phyloP scores from a whole-genome alignment of 768 basidiomycete species.

The Termitomyces sp. region DNA sequence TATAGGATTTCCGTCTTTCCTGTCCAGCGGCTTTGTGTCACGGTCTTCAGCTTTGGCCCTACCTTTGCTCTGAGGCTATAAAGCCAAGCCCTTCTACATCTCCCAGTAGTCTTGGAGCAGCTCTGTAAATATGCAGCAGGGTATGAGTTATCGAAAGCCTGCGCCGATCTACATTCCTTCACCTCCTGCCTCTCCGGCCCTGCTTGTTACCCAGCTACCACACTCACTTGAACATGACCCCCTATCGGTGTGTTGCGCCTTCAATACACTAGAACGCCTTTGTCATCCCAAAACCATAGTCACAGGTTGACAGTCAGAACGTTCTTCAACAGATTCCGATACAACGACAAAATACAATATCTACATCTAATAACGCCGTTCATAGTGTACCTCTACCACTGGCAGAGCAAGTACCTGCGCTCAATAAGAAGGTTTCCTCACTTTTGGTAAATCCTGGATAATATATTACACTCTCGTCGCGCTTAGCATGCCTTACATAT shows the following conservation, averaged over 20 bases:
- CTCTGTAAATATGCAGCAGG: conserved; percentile 26
- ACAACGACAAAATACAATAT: conserved; percentile 2
- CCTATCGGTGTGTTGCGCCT: neutral
- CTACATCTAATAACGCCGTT: neutral
- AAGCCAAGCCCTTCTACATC: neutral
- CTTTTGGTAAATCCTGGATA: conserved; percentile 1
- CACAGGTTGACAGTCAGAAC: conserved; percentile 33
- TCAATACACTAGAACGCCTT: neutral
- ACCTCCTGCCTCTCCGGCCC: conserved; percentile 44
- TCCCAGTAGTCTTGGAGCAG: neutral
- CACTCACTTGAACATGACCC: conserved; percentile 7
- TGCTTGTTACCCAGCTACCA: conserved; percentile 7
- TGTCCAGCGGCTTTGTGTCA: conserved; percentile 3
- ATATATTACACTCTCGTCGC: neutral
- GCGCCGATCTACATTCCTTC: conserved; percentile 67
- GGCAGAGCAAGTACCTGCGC: neutral
- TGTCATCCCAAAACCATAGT: conserved; percentile 12
- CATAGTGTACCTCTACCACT: neutral
- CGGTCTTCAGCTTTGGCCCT: conserved; percentile 8
- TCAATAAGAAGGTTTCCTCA: conserved; percentile 1
- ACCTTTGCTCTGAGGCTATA: neutral
- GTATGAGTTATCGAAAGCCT: conserved; percentile 69
- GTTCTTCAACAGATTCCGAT: conserved; percentile 19
- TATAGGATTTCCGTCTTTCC: neutral
- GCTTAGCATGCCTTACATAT: neutral